phyloP scores from a whole-genome alignment of 2,329 filamentous ascomycete genomes.

The Rhinocladiella similis region DNA sequence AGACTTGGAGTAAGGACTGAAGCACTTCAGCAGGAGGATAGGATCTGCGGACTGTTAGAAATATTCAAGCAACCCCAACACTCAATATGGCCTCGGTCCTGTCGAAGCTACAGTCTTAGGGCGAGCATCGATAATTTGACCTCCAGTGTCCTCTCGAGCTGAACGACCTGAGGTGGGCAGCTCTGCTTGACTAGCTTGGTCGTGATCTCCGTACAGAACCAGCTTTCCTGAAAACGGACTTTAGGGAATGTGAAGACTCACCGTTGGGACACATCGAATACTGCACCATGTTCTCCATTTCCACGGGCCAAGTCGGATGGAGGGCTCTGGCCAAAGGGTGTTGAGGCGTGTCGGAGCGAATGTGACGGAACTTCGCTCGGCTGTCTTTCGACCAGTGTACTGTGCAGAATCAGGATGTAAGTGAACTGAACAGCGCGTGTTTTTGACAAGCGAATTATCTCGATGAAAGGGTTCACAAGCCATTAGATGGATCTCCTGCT shows the following conservation, averaged over 20 bases:
- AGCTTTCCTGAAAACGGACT: too few relatives aligned
- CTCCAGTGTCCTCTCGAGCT: too few relatives aligned
- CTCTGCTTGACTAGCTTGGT: too few relatives aligned
- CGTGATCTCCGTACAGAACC: too few relatives aligned
- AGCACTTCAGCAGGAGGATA: conserved; percentile 43
- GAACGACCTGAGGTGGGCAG: too few relatives aligned
- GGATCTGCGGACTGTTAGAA: conserved; percentile 28
- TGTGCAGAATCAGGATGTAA: neutral
- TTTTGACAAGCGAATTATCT: neutral
- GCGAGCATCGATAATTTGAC: too few relatives aligned
- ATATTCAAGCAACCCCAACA: neutral
- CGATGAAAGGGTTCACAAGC: neutral
- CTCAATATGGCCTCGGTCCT: too few relatives aligned
- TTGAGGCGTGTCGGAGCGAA: conserved; percentile 15
- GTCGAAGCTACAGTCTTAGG: too few relatives aligned
- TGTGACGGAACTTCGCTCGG: conserved; percentile 18
- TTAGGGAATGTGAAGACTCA: neutral
- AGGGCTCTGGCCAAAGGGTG: neutral
- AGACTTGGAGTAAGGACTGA: conserved; percentile 41
- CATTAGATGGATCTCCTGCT: too few relatives aligned
- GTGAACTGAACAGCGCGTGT: neutral
- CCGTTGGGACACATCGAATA: conserved; percentile 7
- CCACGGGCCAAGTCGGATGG: neutral
- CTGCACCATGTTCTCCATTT: neutral
- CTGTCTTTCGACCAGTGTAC: conserved; percentile 8